phyloP scores from a whole-genome alignment of 345 rosid genomes.

The Noccaea bulbosa region DNA sequence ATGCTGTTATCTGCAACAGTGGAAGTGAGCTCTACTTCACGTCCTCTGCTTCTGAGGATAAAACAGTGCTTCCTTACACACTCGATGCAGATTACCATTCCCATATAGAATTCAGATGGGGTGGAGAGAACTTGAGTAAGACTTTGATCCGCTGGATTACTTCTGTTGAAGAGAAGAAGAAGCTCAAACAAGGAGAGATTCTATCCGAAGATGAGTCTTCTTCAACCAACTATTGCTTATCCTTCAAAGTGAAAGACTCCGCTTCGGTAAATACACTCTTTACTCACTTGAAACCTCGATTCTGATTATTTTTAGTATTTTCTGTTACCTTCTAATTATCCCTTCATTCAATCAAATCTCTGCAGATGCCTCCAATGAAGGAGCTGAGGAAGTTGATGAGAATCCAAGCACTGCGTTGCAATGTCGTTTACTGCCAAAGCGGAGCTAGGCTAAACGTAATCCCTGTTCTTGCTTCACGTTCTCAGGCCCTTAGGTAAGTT shows the following conservation, averaged over 20 bases:
- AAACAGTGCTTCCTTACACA: constrained; percentile 51
- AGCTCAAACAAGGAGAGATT: constrained; percentile 46
- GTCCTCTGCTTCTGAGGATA: constrained; percentile 53
- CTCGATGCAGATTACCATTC: constrained; percentile 75
- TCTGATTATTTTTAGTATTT: not conserved
- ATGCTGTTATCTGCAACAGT: constrained; percentile 79
- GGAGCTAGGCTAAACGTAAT: constrained; percentile 66
- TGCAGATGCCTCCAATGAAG: constrained; percentile 65
- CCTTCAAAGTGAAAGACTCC: constrained; percentile 59
- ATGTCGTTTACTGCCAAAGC: constrained; percentile 65
- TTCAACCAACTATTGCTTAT: constrained; percentile 60
- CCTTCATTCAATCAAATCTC: not conserved
- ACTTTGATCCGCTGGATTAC: constrained; percentile 72
- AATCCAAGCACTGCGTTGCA: constrained; percentile 72
- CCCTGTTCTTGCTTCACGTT: constrained; percentile 77
- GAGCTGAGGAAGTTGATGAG: constrained; percentile 73
- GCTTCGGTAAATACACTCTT: constrained; percentile 47
- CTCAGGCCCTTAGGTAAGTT: constrained; percentile 78
- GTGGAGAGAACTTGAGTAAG: constrained; percentile 72
- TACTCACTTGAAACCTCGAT: not conserved
- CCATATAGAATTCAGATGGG: constrained; percentile 82
- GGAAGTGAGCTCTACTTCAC: constrained; percentile 82
- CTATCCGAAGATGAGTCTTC: constrained; percentile 55
- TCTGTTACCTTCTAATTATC: constrained; percentile 6
- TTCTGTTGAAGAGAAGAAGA: constrained; percentile 54